Conservation (phyloP, 2,329 filamentous ascomycete genomes). For the Aureobasidium sp. region DNA sequence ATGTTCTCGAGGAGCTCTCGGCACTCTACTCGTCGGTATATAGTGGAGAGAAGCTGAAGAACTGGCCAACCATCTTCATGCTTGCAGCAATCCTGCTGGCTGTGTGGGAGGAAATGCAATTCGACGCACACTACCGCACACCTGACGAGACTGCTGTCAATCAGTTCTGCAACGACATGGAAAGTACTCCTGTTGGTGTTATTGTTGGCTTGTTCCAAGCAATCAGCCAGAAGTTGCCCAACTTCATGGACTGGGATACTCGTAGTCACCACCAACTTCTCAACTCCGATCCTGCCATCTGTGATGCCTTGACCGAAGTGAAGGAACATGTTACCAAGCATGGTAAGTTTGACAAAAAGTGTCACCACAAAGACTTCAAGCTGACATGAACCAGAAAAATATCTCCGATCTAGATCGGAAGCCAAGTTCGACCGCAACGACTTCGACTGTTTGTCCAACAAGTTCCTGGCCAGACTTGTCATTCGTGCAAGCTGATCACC, state of each 20-base stretch:
- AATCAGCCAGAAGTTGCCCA: constrained; percentile 91
- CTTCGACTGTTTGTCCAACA: constrained; percentile 94
- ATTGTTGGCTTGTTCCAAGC: constrained; percentile 96
- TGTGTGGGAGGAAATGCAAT: constrained; percentile 98
- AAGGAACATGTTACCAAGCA: constrained; percentile 87
- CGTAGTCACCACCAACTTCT: constrained; percentile 83
- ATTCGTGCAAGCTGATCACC: constrained; percentile 72
- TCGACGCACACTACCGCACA: constrained; percentile 93
- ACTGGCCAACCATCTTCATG: constrained; percentile 99
- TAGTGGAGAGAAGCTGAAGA: constrained; percentile 93
- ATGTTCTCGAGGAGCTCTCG: constrained; percentile 90
- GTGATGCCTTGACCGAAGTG: constrained; percentile 94
- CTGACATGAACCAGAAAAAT: constrained; percentile 57
- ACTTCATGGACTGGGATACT: constrained; percentile 91
- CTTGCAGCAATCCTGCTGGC: constrained; percentile 85
- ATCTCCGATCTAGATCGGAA: constrained; percentile 71
- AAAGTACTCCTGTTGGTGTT: constrained; percentile 88
- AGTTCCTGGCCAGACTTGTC: constrained; percentile 92
- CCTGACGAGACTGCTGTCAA: constrained; percentile 76
- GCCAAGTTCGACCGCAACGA: constrained; percentile 84
- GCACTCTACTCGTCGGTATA: constrained; percentile 94
- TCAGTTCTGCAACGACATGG: constrained; percentile 96
- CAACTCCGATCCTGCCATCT: constrained; percentile 85
- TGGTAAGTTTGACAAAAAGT: constrained; percentile 53
- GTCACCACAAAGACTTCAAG: background rate